Evolutionary conservation across 2,329 filamentous ascomycete species (phyloP).

Genomic region (Aspergillus tubingensis): DNA sequence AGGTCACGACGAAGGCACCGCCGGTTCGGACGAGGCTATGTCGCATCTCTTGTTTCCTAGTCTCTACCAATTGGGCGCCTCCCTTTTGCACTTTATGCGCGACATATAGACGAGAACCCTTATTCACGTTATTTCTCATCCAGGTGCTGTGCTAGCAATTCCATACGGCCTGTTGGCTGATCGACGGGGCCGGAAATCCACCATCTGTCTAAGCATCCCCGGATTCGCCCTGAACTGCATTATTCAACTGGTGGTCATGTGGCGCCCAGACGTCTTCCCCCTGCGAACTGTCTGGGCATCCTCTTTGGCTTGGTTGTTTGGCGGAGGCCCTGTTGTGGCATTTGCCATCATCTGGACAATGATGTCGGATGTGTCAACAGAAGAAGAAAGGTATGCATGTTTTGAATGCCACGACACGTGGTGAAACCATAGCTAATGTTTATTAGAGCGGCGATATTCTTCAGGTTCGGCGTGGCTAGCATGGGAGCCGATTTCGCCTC

Average conservation of each 20-base stretch:
- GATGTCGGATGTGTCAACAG: constrained; percentile 53
- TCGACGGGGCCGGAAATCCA: constrained; percentile 49
- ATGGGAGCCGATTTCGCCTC: constrained; percentile 45
- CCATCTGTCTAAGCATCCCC: constrained; percentile 45
- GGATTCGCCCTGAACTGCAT: constrained; percentile 42
- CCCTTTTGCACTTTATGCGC: background rate
- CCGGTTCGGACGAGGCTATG: background rate
- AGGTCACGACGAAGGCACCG: constrained; percentile 16
- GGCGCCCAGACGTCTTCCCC: constrained; percentile 45
- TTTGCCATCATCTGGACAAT: constrained; percentile 53
- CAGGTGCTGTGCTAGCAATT: constrained; percentile 50
- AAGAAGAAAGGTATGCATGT: constrained; percentile 43
- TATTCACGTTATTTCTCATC: constrained; percentile 19
- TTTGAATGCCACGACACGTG: constrained; percentile 8
- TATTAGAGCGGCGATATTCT: constrained; percentile 43
- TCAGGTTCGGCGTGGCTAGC: constrained; percentile 41
- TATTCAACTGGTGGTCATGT: constrained; percentile 37
- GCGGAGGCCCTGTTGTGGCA: constrained; percentile 51
- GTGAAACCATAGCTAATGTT: constrained; percentile 25
- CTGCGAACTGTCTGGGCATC: constrained; percentile 53
- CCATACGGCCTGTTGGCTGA: constrained; percentile 55
- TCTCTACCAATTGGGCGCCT: background rate
- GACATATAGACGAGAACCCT: background rate
- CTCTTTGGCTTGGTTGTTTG: constrained; percentile 48
- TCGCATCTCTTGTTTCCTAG: background rate